Evolutionary conservation across 768 basidiomycete genomes (phyloP).

Genomic region (Dacryopinax spathularia): DNA sequence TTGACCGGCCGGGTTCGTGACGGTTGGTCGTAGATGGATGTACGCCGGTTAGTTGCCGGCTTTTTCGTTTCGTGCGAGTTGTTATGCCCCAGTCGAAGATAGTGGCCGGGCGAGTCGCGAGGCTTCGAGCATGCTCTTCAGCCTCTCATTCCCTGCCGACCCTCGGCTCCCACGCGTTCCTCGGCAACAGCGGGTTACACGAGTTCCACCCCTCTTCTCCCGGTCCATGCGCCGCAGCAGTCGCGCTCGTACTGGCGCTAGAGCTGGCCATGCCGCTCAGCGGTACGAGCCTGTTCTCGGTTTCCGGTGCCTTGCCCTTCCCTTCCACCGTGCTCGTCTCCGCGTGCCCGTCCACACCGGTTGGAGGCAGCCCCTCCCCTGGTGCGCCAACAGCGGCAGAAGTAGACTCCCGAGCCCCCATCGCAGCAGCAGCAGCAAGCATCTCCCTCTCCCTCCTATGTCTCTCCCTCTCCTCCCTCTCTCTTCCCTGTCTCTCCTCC

Average conservation of each 20-base stretch:
- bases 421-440: not conserved
- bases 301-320: not conserved
- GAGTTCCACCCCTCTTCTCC: not conserved
- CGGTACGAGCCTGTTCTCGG: not conserved
- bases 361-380: not conserved
- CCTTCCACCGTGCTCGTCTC: too few species aligned
- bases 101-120: too few species aligned
- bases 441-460: not conserved
- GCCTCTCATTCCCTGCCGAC: too few species aligned
- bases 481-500: not conserved
- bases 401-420: not conserved
- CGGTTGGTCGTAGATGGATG: too few species aligned
- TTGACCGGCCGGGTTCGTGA: too few species aligned
- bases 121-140: too few species aligned
- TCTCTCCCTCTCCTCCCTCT: not conserved
- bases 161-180: not conserved
- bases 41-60: too few species aligned
- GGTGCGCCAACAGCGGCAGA: too few species aligned
- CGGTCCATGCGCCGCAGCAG: not conserved
- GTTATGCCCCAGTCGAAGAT: too few species aligned
- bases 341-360: not conserved
- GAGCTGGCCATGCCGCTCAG: not conserved
- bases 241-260: not conserved
- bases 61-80: too few species aligned
- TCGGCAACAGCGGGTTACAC: not conserved